Conservation (phyloP, 192 early-diverging fungal genomes). For the Mortierella claussenii region DNA sequence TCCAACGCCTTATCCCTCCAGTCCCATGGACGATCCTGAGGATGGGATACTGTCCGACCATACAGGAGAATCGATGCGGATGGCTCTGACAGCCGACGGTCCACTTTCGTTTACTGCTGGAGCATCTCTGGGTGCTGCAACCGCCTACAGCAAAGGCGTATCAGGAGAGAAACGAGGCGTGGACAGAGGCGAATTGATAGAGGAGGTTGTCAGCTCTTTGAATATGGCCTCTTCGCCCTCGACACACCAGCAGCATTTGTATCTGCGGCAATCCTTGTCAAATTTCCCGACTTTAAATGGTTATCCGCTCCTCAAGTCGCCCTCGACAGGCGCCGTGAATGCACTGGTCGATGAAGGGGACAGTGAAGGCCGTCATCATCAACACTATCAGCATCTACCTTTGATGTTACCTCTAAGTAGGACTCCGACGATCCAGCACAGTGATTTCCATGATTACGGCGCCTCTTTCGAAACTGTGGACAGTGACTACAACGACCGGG, state of each 20-base stretch:
- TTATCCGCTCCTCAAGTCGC: slow-evolving; percentile 32
- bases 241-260: neutral
- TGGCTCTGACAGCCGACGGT: no score
- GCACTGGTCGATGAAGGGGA: no score
- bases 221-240: slow-evolving; percentile 2
- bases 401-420: slow-evolving; percentile 28
- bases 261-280: neutral
- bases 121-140: no score
- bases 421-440: slow-evolving; percentile 29
- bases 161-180: neutral
- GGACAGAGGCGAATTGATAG: no score
- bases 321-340: slow-evolving; percentile 8
- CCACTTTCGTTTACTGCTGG: neutral
- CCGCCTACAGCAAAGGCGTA: neutral
- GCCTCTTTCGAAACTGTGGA: neutral
- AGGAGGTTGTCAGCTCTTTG: neutral
- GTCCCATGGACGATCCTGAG: neutral
- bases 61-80: neutral
- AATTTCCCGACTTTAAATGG: slow-evolving; percentile 32
- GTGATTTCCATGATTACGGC: slow-evolving; percentile 1
- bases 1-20: slow-evolving; percentile 30
- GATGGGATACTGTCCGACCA: neutral
- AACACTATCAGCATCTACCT: neutral
- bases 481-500: neutral
- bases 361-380: no score